Evolutionary conservation across 495 filamentous ascomycete species (phyloP), one percentile per base, ranked within the genome.

Genomic region (Xylaria curta): DNA sequence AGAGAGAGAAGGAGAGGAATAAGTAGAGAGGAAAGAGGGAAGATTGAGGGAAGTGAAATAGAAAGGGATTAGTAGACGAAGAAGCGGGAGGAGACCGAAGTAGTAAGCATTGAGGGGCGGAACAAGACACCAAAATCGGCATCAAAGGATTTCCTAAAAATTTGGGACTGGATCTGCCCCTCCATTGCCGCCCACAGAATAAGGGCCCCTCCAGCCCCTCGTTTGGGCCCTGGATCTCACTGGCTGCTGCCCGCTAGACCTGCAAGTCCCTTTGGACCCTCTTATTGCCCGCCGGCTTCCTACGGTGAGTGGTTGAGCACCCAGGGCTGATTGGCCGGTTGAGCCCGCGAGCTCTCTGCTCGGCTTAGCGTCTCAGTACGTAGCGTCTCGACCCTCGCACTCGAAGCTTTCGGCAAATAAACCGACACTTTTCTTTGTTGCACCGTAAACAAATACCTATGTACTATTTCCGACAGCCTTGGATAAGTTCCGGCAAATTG

Each of bases 201-300:
- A 26, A 63, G 6, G 21, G 21, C 47, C 36, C 65, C 33, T 24
- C 28, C 42, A 65, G 62, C 62, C 61, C 61, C 61, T 64, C 61
- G 61, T 40, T 38, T n/a, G 21, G 67, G 26, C 44, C 28, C 56
- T 42, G 54, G 21, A 69, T 24, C 67, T 61, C 51, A 47, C 64
- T 40, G 47, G 64, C 49, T 54, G 19, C 33, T 40, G 28, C 31
- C 65, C 47, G 33, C 24, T 40, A 36, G 44, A 33, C 47, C 65
- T 56, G 49, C 65, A 21, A 67, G 65, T 40, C 65, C 47, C 65
- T 56, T 33, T n/a, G 38, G 49, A 56, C 33, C 66, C 66, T 46
- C 66, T 61, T 38, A 60, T 69, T 69, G 71, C 53, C 73, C 71
- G 75, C 47, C 71, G 73, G 74, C 72, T 51, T 71, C 67, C 71